Base-by-base conservation (phyloP, 805 yeast species). In the Candida sonorensis region DNA sequence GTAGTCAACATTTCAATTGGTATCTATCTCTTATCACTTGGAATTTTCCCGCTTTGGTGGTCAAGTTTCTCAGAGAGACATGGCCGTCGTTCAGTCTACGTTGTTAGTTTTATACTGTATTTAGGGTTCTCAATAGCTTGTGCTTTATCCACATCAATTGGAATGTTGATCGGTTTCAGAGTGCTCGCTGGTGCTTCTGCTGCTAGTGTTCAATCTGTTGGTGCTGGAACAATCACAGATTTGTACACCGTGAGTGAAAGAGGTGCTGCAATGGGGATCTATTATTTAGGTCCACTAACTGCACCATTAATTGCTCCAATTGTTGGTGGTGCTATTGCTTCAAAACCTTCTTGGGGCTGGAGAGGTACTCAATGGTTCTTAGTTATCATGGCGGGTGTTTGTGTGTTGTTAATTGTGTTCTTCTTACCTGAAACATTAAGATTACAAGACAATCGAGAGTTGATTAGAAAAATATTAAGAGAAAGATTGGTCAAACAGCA, bases 21-120 rank as follows among this genome's bases (percentile, higher is more conserved):
- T 44, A 68, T 85, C 10, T 86, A 84, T 51, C 57, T 84, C 17
- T 49, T 84, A 10, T 66, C 87, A 1, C 50, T 86, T 22, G 95
- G 95, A 11, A 62, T 86, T 2, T 76, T 83, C 46, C 95, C 95
- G 2, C 50, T 86, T 27, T 85, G 94, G 92, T 86, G 95, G 94
- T 79, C 90, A 6, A 73, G 80, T 8, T 69, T 82, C 36, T 76
- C 87, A 25, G 95, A 86, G 50, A 57, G 67, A 32, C 69, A 72
- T 40, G 95, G 95, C 2, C 64, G 95, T 43, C 60, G 95, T 34
- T 66, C 77, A 2, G 77, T 85, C 14, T 85, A 85, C 52, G 57
- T 86, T 14, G 46, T 77, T 4, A 80, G 90, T 9, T 86, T 82
- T 51, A 38, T 66, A 0, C 46, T 82, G 27, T 76, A 80, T 45